Conservation (phyloP, 371 early-diverging fungal species). For the Mucor saturninus region DNA sequence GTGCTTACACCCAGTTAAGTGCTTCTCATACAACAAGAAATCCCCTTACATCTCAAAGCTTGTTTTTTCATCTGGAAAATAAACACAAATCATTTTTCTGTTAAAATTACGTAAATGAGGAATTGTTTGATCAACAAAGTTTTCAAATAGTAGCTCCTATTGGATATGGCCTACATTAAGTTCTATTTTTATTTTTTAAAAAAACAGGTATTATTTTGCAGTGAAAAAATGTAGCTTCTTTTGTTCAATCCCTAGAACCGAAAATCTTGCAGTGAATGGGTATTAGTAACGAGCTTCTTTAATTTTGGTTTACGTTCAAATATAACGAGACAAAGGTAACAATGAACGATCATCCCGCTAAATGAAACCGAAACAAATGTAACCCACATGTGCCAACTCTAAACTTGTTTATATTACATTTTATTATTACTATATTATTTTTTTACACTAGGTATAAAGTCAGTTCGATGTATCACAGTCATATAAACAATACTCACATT, state of each 20-base stretch:
- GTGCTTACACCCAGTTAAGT: too few relatives aligned
- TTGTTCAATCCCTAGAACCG: constrained; percentile 17
- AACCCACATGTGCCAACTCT: neutral
- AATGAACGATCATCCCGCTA: constrained; percentile 19
- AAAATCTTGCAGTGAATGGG: constrained; percentile 15
- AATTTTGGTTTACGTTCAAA: constrained; percentile 16
- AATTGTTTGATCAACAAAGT: too few relatives aligned
- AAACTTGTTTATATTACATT: neutral
- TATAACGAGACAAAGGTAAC: constrained; percentile 18
- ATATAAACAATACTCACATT: neutral
- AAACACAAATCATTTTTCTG: too few relatives aligned
- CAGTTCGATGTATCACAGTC: neutral
- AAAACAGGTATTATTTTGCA: too few relatives aligned
- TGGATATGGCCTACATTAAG: too few relatives aligned
- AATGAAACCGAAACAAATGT: neutral
- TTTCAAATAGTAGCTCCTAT: too few relatives aligned
- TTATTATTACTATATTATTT: neutral
- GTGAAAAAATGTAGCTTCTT: constrained; percentile 9
- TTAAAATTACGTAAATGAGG: too few relatives aligned
- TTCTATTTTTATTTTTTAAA: too few relatives aligned
- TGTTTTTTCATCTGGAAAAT: too few relatives aligned
- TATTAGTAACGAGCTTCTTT: constrained; percentile 26
- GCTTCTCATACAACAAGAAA: too few relatives aligned
- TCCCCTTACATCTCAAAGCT: too few relatives aligned
- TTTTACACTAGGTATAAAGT: neutral